Percentiles rank a stretch among this genome's conserved stretches.
phyloP scores from a whole-genome alignment of 305 asterid genomes.

The Lippia alba region DNA sequence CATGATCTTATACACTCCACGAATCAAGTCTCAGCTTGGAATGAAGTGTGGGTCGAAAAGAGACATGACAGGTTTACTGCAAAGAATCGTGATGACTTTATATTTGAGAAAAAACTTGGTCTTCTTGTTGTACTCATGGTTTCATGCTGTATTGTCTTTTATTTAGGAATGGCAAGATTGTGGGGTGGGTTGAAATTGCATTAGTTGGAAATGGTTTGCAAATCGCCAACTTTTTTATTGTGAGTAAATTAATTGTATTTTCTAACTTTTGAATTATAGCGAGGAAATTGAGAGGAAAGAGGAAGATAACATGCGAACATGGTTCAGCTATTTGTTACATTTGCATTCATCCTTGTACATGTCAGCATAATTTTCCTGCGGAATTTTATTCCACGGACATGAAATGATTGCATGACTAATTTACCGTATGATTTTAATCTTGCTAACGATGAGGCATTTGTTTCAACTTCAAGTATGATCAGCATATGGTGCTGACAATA shows the following conservation, averaged over 20 bases:
- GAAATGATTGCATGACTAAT: too few species aligned
- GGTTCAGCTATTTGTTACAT: slow-evolving; percentile 9
- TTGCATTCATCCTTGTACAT: background rate
- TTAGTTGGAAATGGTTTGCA: background rate
- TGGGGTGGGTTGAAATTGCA: slow-evolving; percentile 20
- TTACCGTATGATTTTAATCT: too few species aligned
- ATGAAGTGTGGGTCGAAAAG: slow-evolving; percentile 96
- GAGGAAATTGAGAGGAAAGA: background rate
- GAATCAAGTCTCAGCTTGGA: slow-evolving; percentile 88
- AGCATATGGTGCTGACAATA: too few species aligned
- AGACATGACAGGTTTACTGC: slow-evolving; percentile 56
- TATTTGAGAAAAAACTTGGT: slow-evolving; percentile 8
- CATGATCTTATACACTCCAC: slow-evolving; percentile 91
- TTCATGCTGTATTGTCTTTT: slow-evolving; percentile 12
- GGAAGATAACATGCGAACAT: background rate
- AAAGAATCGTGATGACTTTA: slow-evolving; percentile 9
- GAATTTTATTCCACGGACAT: too few species aligned
- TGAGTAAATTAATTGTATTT: background rate
- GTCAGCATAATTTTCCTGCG: too few species aligned
- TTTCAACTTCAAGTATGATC: too few species aligned
- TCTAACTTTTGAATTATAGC: background rate
- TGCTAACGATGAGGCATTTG: too few species aligned
- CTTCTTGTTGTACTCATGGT: background rate
- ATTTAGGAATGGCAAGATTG: slow-evolving; percentile 1
- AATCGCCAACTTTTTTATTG: slow-evolving; percentile 14